Base-by-base conservation (phyloP, 805 yeast genomes). In the Candida anglica region DNA sequence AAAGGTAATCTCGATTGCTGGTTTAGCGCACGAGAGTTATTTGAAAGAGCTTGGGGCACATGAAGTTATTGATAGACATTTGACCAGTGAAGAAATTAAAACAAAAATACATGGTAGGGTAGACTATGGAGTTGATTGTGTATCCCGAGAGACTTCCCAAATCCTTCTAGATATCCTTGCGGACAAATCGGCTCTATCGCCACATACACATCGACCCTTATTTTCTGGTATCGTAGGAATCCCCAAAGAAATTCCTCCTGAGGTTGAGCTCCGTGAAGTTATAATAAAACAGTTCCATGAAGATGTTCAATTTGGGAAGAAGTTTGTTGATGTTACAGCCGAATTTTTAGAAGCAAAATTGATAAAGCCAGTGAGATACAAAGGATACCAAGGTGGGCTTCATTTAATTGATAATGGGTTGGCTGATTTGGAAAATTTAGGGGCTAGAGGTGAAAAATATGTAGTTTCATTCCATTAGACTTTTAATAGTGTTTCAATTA, bases 401-500 rank as follows among this genome's bases (percentile, higher is more conserved):
- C 50, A 47, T 25, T 56, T 59, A 6, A 57, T 67, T 15, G 44
- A 44, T 10, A 44, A 44, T 18, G 73, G 71, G 1, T 43, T 68
- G 17, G 44, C 48, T 24, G 71, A 65, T 26, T 39, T 68, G 23
- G 73, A 68, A 38, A 47, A 42, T 17, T 44, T 42, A 16, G 71
- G 72, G n/a, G 71, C 73, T 5, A 59, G 59, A 27, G 66, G 60
- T 19, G 71, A 66, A 36, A 68, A 68, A 39, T 68, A 58, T 40
- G 63, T 66, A 8, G 71, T 58, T 10, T n/a, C n/a, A n/a, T n/a
- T n/a, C n/a, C n/a, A n/a, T n/a, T n/a, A n/a, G n/a, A n/a, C n/a
- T n/a, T n/a, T n/a, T n/a, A n/a, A n/a, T n/a, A n/a, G n/a, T n/a
- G n/a, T n/a, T n/a, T n/a, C n/a, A n/a, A n/a, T n/a, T n/a, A n/a